phyloP scores from a whole-genome alignment of 2,329 filamentous ascomycete species.

The Coniella vitis region DNA sequence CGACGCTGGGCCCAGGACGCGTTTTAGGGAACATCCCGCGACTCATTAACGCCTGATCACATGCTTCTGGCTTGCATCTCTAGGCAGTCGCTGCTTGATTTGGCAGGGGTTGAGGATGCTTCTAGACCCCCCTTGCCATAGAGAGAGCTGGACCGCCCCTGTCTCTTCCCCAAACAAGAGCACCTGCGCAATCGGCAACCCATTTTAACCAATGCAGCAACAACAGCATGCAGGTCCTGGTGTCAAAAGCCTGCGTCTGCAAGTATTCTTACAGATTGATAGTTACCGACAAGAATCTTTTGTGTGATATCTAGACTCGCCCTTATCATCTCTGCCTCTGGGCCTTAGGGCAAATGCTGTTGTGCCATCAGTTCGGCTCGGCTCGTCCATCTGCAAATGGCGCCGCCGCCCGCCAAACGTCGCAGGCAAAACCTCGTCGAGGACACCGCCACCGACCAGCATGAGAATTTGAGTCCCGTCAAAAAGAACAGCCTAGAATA shows the following conservation, averaged over 20 bases:
- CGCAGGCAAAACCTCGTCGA: conserved; percentile 50
- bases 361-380: conserved; percentile 14
- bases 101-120: neutral
- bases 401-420: conserved; percentile 52
- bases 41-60: conserved; percentile 3
- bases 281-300: no score
- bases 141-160: no score
- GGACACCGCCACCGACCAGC: conserved; percentile 42
- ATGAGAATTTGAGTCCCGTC: conserved; percentile 24
- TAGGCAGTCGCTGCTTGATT: neutral
- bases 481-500: conserved; percentile 45
- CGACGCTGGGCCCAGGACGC: neutral
- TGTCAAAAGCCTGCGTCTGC: no score
- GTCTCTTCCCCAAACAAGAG: no score
- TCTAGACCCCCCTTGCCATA: neutral
- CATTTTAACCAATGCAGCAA: no score
- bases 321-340: no score
- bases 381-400: conserved; percentile 38
- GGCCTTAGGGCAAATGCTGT: conserved; percentile 11
- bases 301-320: no score
- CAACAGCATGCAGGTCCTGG: no score
- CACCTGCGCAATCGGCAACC: no score
- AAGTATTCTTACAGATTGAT: no score
- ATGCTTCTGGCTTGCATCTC: neutral
- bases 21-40: neutral